Evolutionary conservation across 192 early-diverging fungal species (phyloP).

Genomic region (Coemansia sp.): DNA sequence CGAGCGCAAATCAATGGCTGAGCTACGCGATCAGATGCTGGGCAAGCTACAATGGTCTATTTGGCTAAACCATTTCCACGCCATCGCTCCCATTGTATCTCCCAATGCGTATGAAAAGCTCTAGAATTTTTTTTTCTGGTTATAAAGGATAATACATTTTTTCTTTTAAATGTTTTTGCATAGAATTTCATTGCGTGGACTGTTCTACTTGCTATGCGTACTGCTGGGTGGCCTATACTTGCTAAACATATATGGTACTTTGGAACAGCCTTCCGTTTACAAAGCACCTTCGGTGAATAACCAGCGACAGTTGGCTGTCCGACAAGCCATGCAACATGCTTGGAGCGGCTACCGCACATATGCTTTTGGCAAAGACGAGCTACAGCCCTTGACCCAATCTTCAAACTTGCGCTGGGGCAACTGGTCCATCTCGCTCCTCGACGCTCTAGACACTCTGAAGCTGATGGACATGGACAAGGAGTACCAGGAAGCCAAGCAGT

Average conservation of each 20-base stretch:
- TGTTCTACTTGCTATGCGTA: slow-evolving; percentile 19
- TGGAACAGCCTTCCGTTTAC: slow-evolving; percentile 1
- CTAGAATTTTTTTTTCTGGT: not conserved
- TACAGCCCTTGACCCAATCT: slow-evolving; percentile 29
- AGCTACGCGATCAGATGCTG: slow-evolving; percentile 58
- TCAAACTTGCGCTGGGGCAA: slow-evolving; percentile 56
- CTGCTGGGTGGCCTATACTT: slow-evolving; percentile 24
- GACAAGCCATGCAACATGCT: slow-evolving; percentile 43
- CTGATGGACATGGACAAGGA: slow-evolving; percentile 76
- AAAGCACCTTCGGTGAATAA: slow-evolving; percentile 2
- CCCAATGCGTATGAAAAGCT: slow-evolving; percentile 26
- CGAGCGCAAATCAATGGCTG: slow-evolving; percentile 57
- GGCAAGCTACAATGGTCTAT: slow-evolving; percentile 64
- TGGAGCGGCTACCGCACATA: slow-evolving; percentile 42
- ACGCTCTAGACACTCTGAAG: slow-evolving; percentile 79
- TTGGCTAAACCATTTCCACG: slow-evolving; percentile 61
- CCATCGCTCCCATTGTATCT: slow-evolving; percentile 12
- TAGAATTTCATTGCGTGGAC: slow-evolving; percentile 20
- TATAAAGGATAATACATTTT: not conserved
- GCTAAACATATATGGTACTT: slow-evolving; percentile 17
- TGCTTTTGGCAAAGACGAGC: slow-evolving; percentile 53
- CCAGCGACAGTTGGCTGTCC: slow-evolving; percentile 17
- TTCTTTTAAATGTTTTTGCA: slow-evolving; percentile 1
- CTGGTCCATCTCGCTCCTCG: slow-evolving; percentile 80
- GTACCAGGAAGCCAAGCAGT: slow-evolving; percentile 65